A percentile compares a stretch with the other conserved stretches of the same genome.
Evolutionary conservation across 2,329 filamentous ascomycete species (phyloP).

Genomic region (Chaetomium strumarium): DNA sequence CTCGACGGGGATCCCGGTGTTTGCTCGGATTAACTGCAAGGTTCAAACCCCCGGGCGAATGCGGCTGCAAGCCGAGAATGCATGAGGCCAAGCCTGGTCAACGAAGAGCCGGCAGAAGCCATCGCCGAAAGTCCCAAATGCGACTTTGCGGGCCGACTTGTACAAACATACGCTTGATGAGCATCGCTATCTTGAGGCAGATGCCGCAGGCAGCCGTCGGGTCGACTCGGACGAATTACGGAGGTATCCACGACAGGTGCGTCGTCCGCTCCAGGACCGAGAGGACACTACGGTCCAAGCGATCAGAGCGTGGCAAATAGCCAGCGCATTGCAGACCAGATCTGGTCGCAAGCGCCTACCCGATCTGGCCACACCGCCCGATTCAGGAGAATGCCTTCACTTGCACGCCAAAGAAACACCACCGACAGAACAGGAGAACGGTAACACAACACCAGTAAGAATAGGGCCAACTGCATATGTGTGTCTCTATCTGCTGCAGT

Average conservation of each 20-base stretch:
- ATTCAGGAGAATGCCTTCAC: background rate
- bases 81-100: background rate
- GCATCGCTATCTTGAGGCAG: slow-evolving; percentile 5
- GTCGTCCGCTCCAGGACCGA: background rate
- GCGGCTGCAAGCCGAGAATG: slow-evolving; percentile 5
- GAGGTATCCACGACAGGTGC: background rate
- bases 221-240: slow-evolving; percentile 1
- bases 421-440: too few relatives aligned
- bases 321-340: background rate
- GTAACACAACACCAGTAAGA: background rate
- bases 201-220: slow-evolving; percentile 3
- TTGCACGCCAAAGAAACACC: too few relatives aligned
- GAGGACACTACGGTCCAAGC: slow-evolving; percentile 4
- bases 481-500: background rate
- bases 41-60: background rate
- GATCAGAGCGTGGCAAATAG: slow-evolving; percentile 7
- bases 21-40: slow-evolving; percentile 3
- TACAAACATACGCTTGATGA: background rate
- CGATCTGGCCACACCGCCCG: slow-evolving; percentile 2
- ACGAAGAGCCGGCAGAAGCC: background rate
- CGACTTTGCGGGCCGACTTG: background rate
- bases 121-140: slow-evolving; percentile 2
- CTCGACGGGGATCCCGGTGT: slow-evolving; percentile 5
- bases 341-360: slow-evolving; percentile 1
- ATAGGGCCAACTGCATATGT: background rate